A percentile compares a stretch with the other conserved stretches of the same genome.
phyloP scores from a whole-genome alignment of 129 eudicot species.

The Ambrosia trifida region DNA sequence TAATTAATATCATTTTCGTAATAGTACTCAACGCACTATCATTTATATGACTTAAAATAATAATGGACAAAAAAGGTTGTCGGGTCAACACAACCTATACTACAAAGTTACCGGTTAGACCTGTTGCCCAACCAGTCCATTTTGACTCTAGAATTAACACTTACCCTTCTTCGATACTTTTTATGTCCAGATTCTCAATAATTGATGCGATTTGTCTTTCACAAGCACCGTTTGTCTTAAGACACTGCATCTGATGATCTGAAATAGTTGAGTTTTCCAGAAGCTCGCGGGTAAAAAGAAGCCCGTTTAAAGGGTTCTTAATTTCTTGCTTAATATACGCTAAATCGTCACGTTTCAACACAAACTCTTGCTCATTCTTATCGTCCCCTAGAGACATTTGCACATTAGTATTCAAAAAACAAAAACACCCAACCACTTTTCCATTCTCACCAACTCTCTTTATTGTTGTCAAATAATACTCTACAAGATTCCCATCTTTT shows the following conservation, averaged over 20 bases:
- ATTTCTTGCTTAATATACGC: slow-evolving; percentile 58
- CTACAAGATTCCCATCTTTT: slow-evolving; percentile 44
- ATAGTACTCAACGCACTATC: too few species aligned
- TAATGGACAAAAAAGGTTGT: not conserved
- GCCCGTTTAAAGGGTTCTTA: slow-evolving; percentile 57
- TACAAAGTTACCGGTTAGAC: not conserved
- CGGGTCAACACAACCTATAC: not conserved
- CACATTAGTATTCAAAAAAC: slow-evolving; percentile 48
- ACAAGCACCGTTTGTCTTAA: slow-evolving; percentile 60
- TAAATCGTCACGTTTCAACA: slow-evolving; percentile 37
- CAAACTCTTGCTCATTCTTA: slow-evolving; percentile 17
- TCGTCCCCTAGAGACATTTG: slow-evolving; percentile 10
- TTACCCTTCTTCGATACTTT: slow-evolving; percentile 53
- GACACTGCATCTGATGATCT: slow-evolving; percentile 54
- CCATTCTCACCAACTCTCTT: slow-evolving; percentile 48
- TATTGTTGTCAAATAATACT: slow-evolving; percentile 49
- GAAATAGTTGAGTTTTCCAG: slow-evolving; percentile 47
- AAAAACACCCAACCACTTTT: slow-evolving; percentile 54
- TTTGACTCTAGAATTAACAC: slow-evolving; percentile 21
- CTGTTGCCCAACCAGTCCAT: slow-evolving; percentile 1
- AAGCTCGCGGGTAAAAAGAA: slow-evolving; percentile 54
- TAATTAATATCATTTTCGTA: too few species aligned
- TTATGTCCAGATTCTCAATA: slow-evolving; percentile 41
- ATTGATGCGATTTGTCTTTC: slow-evolving; percentile 54
- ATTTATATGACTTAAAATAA: too few species aligned